Evolutionary conservation across 2,329 filamentous ascomycete genomes (phyloP).

Genomic region (Fusarium algeriense): DNA sequence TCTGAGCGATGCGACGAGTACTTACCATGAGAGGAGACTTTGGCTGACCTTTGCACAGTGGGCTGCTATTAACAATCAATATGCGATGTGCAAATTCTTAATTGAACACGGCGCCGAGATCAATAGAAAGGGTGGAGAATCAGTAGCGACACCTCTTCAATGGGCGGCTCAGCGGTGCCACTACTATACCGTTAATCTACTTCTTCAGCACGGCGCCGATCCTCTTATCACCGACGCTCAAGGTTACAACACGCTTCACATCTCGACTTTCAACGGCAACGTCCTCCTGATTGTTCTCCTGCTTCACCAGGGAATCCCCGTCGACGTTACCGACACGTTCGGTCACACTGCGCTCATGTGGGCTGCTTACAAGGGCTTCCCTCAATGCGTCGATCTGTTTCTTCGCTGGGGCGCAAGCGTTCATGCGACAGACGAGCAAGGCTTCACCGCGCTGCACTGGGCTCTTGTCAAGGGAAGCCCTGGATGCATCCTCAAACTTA

Average conservation of each 20-base stretch:
- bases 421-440: slow-evolving; percentile 88
- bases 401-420: slow-evolving; percentile 96
- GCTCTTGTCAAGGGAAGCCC: slow-evolving; percentile 93
- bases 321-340: slow-evolving; percentile 89
- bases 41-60: slow-evolving; percentile 69
- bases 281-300: slow-evolving; percentile 89
- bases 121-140: slow-evolving; percentile 95
- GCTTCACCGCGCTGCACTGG: slow-evolving; percentile 96
- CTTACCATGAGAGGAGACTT: neutral
- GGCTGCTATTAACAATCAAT: slow-evolving; percentile 99
- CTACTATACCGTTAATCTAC: slow-evolving; percentile 94
- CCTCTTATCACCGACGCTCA: slow-evolving; percentile 92
- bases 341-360: slow-evolving; percentile 98
- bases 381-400: slow-evolving; percentile 90
- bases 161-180: slow-evolving; percentile 98
- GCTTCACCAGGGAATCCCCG: slow-evolving; percentile 93
- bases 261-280: slow-evolving; percentile 97
- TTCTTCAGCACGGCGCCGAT: slow-evolving; percentile 92
- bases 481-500: slow-evolving; percentile 89
- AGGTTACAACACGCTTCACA: slow-evolving; percentile 97
- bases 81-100: slow-evolving; percentile 95
- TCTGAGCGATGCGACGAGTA: neutral
- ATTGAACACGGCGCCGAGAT: slow-evolving; percentile 87
- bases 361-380: slow-evolving; percentile 98
- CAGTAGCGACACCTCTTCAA: slow-evolving; percentile 91